Evolutionary conservation across 345 rosid species (phyloP), one percentile per base, ranked within the genome.

Genomic region (Fremontodendron californicum): DNA sequence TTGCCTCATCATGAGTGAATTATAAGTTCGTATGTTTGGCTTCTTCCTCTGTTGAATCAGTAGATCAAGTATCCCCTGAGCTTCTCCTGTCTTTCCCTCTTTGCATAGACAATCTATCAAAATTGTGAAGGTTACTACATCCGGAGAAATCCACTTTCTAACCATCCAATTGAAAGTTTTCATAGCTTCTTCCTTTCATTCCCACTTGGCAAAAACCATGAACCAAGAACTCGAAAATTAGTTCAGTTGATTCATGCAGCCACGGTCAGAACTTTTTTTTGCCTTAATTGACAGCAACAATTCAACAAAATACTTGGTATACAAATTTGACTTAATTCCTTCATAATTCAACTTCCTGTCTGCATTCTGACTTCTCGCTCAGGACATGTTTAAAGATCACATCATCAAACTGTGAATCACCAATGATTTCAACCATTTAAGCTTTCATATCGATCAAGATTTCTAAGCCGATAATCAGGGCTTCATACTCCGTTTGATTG

Each of bases 1-100:
- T 51, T 21, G 89, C 90, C 48, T 82, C 79, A 0, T 33, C 40
- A 88, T 82, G 67, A 86, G 29, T 1, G 88, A 78, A 40, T 40
- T 86, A 77, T 82, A 84, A 68, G 86, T 84, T 63, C 71, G 61
- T 42, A 84, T 81, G 39, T 79, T 73, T 71, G 88, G 87, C 13
- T 51, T 55, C 25, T 78, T 1, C 12, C 73, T 79, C 71, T 52
- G 71, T 2, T 21, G 45, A 29, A 77, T 76, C 90, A 87, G 81
- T 79, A 76, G 74, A 37, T 75, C 19, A n/a, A 84, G 48, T 21
- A 81, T 68, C 29, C 57, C 55, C 23, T n/a, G 40, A 49, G 87
- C 90, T 35, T 85, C 85, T 0, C 19, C 3, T 42, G 79, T 45
- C 78, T 64, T 78, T 62, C 81, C 81, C 19, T 71, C 76, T 65